A percentile compares a stretch with the other conserved stretches of the same genome.
phyloP scores from a whole-genome alignment of 257 asterid genomes.

The Marsdenia floribunda region DNA sequence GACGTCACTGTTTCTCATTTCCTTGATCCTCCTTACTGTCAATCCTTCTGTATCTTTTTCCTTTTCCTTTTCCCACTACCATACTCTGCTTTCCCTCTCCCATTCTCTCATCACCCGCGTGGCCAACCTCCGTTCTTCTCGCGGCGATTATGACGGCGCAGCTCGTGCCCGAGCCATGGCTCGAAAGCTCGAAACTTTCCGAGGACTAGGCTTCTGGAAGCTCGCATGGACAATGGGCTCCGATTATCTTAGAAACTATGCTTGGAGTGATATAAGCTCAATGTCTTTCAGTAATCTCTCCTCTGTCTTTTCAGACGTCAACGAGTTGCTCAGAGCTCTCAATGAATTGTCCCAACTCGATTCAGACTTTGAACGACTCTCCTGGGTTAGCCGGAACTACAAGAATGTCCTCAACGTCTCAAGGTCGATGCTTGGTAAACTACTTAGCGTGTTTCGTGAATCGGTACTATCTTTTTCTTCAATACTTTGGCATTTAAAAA shows the following conservation, averaged over 20 bases:
- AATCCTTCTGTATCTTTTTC: conserved; percentile 21
- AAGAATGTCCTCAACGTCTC: conserved; percentile 36
- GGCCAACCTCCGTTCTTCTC: conserved; percentile 61
- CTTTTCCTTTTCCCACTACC: conserved; percentile 44
- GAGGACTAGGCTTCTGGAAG: conserved; percentile 57
- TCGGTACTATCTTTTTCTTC: conserved; percentile 31
- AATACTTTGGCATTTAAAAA: background rate
- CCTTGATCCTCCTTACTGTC: conserved; percentile 28
- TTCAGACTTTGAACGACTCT: conserved; percentile 51
- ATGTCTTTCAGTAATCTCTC: conserved; percentile 36
- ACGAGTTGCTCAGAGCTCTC: conserved; percentile 39
- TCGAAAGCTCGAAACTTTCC: conserved; percentile 35
- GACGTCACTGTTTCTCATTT: conserved; percentile 25
- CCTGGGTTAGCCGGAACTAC: conserved; percentile 62
- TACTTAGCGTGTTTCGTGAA: conserved; percentile 46
- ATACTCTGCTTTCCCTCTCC: conserved; percentile 52
- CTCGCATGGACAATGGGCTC: conserved; percentile 49
- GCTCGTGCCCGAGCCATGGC: conserved; percentile 51
- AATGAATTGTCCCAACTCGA: conserved; percentile 38
- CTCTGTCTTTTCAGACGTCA: conserved; percentile 45
- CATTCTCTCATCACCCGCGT: conserved; percentile 72
- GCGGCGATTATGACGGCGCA: conserved; percentile 66
- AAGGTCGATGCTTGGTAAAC: conserved; percentile 38
- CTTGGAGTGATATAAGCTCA: conserved; percentile 43
- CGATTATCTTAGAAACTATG: conserved; percentile 56